phyloP scores from a whole-genome alignment of 768 basidiomycete genomes.

The Hydnum rufescens region DNA sequence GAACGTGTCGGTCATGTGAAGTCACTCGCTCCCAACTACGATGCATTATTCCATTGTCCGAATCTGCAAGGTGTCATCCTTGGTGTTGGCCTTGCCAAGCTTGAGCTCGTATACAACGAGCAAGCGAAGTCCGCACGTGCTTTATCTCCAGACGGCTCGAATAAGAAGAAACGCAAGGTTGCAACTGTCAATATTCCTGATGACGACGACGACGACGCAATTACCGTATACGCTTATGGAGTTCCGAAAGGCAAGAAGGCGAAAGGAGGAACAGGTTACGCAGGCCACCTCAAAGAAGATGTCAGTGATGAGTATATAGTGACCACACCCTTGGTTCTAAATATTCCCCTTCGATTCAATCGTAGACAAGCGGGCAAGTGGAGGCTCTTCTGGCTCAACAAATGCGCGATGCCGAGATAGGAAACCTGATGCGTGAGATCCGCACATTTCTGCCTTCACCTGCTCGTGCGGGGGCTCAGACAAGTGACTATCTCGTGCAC shows the following conservation, averaged over 20 bases:
- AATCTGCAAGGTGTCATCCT: constrained; percentile 78
- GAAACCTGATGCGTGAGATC: constrained; percentile 43
- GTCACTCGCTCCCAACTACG: constrained; percentile 27
- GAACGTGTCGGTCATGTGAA: constrained; percentile 29
- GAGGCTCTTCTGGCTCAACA: constrained; percentile 59
- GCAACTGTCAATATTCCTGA: constrained; percentile 10
- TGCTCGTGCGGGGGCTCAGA: constrained; percentile 55
- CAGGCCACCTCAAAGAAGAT: constrained; percentile 66
- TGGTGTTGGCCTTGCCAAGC: constrained; percentile 76
- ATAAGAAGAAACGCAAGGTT: constrained; percentile 12
- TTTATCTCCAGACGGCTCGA: constrained; percentile 2
- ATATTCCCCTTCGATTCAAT: not conserved
- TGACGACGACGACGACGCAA: constrained; percentile 34
- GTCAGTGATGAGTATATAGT: constrained; percentile 27
- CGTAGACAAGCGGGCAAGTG: constrained; percentile 57
- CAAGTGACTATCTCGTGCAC: constrained; percentile 83
- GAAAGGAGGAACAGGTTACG: constrained; percentile 74
- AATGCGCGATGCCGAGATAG: constrained; percentile 53
- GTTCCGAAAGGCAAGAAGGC: constrained; percentile 36
- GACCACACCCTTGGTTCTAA: not conserved
- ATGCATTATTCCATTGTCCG: constrained; percentile 69
- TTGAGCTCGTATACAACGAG: constrained; percentile 52
- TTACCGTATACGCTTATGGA: constrained; percentile 21
- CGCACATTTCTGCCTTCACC: constrained; percentile 72
- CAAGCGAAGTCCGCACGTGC: constrained; percentile 13